phyloP scores from a whole-genome alignment of 225 moss, liverwort and hornwort genomes.

The Marchantia paleacea region DNA sequence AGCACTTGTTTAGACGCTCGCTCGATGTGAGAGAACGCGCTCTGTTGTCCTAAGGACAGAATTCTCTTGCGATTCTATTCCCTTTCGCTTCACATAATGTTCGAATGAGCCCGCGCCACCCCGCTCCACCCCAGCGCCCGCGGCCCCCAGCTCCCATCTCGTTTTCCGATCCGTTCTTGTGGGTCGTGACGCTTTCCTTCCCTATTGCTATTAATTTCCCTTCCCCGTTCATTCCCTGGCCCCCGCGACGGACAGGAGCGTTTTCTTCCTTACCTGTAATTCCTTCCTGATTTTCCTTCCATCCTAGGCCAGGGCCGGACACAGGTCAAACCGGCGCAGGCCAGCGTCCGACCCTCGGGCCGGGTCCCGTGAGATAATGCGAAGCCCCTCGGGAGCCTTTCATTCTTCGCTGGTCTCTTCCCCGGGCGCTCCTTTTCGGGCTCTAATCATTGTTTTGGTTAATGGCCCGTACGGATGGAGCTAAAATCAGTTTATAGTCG shows the following conservation, averaged over 20 bases:
- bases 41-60: not conserved
- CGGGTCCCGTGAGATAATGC: not conserved
- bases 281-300: too few relatives aligned
- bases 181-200: too few relatives aligned
- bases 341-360: not conserved
- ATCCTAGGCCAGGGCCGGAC: not conserved
- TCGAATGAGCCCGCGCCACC: not conserved
- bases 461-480: not conserved
- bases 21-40: not conserved
- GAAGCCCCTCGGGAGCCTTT: not conserved
- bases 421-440: not conserved
- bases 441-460: not conserved
- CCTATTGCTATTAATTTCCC: too few relatives aligned
- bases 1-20: not conserved
- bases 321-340: not conserved
- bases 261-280: too few relatives aligned
- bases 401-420: not conserved
- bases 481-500: not conserved
- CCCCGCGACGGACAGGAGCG: not conserved
- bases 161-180: not conserved
- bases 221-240: not conserved
- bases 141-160: not conserved
- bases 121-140: not conserved
- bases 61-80: not conserved
- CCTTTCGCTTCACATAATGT: not conserved